Conservation (phyloP, 2,329 filamentous ascomycete species). For the Salinomyces thailandicus region DNA sequence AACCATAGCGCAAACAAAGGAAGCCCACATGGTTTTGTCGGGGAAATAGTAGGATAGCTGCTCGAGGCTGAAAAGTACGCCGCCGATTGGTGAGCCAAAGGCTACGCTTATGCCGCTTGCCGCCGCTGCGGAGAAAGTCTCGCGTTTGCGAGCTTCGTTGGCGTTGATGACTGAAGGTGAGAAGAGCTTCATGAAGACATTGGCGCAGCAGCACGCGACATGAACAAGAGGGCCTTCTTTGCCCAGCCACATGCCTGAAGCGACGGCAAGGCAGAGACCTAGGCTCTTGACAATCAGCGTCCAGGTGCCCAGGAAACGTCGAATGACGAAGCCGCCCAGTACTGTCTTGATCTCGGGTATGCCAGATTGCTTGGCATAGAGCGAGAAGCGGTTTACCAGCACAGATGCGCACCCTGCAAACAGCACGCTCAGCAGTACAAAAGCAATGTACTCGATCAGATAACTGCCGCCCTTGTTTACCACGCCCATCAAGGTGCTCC, state of each 20-base stretch:
- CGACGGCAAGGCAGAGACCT: constrained; percentile 79
- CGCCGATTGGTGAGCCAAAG: constrained; percentile 87
- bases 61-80: constrained; percentile 92
- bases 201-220: constrained; percentile 92
- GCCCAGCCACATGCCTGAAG: constrained; percentile 90
- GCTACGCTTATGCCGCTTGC: constrained; percentile 88
- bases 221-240: constrained; percentile 95
- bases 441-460: constrained; percentile 80
- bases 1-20: constrained; percentile 98
- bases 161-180: constrained; percentile 53
- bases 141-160: constrained; percentile 91
- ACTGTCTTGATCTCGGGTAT: constrained; percentile 98
- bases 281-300: constrained; percentile 83
- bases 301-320: constrained; percentile 76
- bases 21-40: constrained; percentile 99
- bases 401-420: constrained; percentile 70
- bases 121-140: constrained; percentile 84
- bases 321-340: constrained; percentile 85
- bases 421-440: constrained; percentile 71
- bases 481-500: constrained; percentile 65
- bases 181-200: constrained; percentile 86
- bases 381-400: constrained; percentile 72
- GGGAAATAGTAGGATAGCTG: constrained; percentile 96
- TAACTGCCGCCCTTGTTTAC: constrained; percentile 59
- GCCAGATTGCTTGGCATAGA: constrained; percentile 86